Evolutionary conservation across 192 early-diverging fungal genomes (phyloP).

Genomic region (Piromyces sp.): DNA sequence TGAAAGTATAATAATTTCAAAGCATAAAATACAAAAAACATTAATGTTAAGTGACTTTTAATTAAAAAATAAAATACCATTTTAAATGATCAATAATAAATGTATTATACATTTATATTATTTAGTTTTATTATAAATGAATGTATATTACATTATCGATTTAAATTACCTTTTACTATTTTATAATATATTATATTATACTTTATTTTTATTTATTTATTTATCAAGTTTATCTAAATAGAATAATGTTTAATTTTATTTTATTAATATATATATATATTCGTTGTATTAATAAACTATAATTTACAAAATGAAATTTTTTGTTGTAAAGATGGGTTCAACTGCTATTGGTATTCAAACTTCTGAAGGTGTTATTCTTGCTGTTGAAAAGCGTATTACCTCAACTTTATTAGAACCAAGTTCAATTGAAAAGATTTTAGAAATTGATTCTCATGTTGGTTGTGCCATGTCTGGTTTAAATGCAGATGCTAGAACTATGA

Average conservation of each 20-base stretch:
- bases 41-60: too few relatives aligned
- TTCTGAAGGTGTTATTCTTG: slow-evolving; percentile 77
- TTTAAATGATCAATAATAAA: neutral
- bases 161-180: too few relatives aligned
- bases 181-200: too few relatives aligned
- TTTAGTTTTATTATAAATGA: neutral
- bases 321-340: slow-evolving; percentile 56
- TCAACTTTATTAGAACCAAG: slow-evolving; percentile 78
- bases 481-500: slow-evolving; percentile 93
- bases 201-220: too few relatives aligned
- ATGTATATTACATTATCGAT: neutral
- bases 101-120: neutral
- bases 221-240: too few relatives aligned
- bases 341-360: slow-evolving; percentile 97
- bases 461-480: slow-evolving; percentile 95
- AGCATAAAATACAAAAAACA: too few relatives aligned
- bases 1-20: too few relatives aligned
- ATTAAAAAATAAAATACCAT: neutral
- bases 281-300: neutral
- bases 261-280: neutral
- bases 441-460: slow-evolving; percentile 87
- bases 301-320: neutral
- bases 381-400: slow-evolving; percentile 93
- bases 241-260: too few relatives aligned
- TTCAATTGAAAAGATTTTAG: slow-evolving; percentile 95